Percentiles rank a stretch among this genome's conserved stretches.
Conservation (phyloP, 441 rosid genomes). For the Brassica balearica region DNA sequence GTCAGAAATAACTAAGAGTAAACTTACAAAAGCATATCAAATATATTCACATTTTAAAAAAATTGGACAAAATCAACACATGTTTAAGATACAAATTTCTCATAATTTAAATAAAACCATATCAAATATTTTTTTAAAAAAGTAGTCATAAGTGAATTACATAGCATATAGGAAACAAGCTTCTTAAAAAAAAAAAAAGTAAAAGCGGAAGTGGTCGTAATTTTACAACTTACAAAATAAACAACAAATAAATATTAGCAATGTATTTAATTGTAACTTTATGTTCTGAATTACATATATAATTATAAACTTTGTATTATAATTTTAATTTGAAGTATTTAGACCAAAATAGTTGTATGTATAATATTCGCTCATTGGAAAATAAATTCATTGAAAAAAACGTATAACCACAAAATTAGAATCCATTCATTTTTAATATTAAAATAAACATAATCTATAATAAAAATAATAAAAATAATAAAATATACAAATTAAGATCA, state of each 20-base stretch:
- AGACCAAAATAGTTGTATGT: not conserved
- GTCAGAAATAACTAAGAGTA: not conserved
- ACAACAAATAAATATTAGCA: not conserved
- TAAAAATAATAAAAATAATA: too few species aligned
- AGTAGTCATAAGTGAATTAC: not conserved
- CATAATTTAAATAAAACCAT: not conserved
- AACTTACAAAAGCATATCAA: not conserved
- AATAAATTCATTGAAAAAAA: too few species aligned
- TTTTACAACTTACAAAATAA: not conserved
- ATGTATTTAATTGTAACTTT: too few species aligned
- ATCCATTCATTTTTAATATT: too few species aligned
- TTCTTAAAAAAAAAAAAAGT: too few species aligned
- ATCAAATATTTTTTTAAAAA: not conserved
- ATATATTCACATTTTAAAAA: too few species aligned
- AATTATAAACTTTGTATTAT: not conserved
- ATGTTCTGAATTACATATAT: not conserved
- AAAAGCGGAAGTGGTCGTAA: not conserved
- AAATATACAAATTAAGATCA: too few species aligned
- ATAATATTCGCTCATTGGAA: not conserved
- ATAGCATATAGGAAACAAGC: not conserved
- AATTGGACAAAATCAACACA: not conserved
- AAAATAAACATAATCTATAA: too few species aligned
- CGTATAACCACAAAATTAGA: too few species aligned
- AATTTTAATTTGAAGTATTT: not conserved
- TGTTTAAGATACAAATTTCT: not conserved